Conservation (phyloP, 345 rosid genomes). For the Pseudoturritis turrita region DNA sequence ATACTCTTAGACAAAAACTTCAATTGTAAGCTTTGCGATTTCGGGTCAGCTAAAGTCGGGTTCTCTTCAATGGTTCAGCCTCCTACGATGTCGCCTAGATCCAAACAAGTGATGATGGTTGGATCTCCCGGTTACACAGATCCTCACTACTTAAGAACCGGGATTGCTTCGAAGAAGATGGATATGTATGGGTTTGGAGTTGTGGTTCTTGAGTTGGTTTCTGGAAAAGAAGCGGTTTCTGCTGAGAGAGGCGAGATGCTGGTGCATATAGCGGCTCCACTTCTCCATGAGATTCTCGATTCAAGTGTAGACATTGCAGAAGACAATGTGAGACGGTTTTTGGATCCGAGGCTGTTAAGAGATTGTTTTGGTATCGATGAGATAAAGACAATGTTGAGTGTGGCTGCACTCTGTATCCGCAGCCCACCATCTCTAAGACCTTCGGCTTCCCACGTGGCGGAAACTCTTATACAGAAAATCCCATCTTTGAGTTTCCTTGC, state of each 20-base stretch:
- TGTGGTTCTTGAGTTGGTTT: slow-evolving; percentile 60
- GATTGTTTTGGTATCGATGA: slow-evolving; percentile 45
- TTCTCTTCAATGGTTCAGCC: slow-evolving; percentile 63
- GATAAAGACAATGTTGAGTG: slow-evolving; percentile 44
- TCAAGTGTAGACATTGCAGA: neutral
- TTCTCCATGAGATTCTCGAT: slow-evolving; percentile 17
- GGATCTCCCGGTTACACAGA: slow-evolving; percentile 88
- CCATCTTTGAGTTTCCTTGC: slow-evolving; percentile 31
- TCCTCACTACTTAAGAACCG: slow-evolving; percentile 73
- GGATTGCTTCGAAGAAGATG: slow-evolving; percentile 73
- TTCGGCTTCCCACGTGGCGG: slow-evolving; percentile 45
- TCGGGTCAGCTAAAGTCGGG: slow-evolving; percentile 84
- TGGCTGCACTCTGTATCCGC: slow-evolving; percentile 47
- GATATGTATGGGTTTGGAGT: slow-evolving; percentile 84
- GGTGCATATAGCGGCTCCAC: slow-evolving; percentile 38
- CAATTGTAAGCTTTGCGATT: slow-evolving; percentile 80
- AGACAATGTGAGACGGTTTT: slow-evolving; percentile 30
- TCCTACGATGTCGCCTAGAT: slow-evolving; percentile 18
- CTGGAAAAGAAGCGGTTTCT: slow-evolving; percentile 65
- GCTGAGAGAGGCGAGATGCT: slow-evolving; percentile 50
- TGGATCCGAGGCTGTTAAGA: slow-evolving; percentile 51
- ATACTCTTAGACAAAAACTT: slow-evolving; percentile 56
- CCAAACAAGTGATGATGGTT: slow-evolving; percentile 53
- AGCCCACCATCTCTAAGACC: slow-evolving; percentile 53
- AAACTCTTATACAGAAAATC: slow-evolving; percentile 30